These are phyloP conservation scores for Diutina sp. DNA, from an alignment of 1,139 yeast genomes.

Conservation along the genomic window DNA sequence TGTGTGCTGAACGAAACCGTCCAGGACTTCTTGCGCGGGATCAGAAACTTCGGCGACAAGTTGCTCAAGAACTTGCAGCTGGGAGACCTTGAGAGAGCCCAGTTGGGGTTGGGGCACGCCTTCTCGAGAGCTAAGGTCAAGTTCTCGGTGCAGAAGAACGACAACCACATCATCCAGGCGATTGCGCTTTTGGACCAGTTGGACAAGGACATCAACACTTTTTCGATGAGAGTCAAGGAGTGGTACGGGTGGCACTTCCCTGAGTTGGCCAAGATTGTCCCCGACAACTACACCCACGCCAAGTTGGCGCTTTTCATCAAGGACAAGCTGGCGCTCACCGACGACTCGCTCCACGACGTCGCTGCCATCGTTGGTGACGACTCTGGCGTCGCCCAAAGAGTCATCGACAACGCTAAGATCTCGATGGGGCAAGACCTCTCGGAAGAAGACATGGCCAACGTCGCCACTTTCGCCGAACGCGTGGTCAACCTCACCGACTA, in stretches of 20 bases:
- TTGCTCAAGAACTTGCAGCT: slow-evolving; percentile 83
- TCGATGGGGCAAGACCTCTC: slow-evolving; percentile 99
- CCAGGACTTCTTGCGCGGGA: slow-evolving; percentile 91
- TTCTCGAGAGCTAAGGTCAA: slow-evolving; percentile 97
- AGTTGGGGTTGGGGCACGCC: slow-evolving; percentile 97
- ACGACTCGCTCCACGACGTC: slow-evolving; percentile 77
- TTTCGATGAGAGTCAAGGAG: slow-evolving; percentile 97
- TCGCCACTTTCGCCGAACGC: slow-evolving; percentile 84
- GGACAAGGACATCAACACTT: slow-evolving; percentile 94
- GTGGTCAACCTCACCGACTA: slow-evolving; percentile 88
- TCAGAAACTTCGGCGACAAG: slow-evolving; percentile 83
- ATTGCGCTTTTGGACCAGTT: slow-evolving; percentile 93
- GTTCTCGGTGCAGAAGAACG: slow-evolving; percentile 97
- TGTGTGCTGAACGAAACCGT: slow-evolving; percentile 85
- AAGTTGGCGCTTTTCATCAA: slow-evolving; percentile 69
- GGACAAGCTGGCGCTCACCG: slow-evolving; percentile 76
- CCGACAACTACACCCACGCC: slow-evolving; percentile 85
- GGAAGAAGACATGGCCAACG: slow-evolving; percentile 85
- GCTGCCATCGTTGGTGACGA: slow-evolving; percentile 88
- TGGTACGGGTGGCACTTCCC: slow-evolving; percentile 99
- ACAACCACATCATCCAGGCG: slow-evolving; percentile 97
- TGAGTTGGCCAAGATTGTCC: slow-evolving; percentile 89
- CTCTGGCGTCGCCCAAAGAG: slow-evolving; percentile 85
- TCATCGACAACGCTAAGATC: slow-evolving; percentile 79
- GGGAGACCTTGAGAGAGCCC: slow-evolving; percentile 96